phyloP scores from a whole-genome alignment of 805 yeast genomes.

The Zygosaccharomyces gambellarensis region DNA sequence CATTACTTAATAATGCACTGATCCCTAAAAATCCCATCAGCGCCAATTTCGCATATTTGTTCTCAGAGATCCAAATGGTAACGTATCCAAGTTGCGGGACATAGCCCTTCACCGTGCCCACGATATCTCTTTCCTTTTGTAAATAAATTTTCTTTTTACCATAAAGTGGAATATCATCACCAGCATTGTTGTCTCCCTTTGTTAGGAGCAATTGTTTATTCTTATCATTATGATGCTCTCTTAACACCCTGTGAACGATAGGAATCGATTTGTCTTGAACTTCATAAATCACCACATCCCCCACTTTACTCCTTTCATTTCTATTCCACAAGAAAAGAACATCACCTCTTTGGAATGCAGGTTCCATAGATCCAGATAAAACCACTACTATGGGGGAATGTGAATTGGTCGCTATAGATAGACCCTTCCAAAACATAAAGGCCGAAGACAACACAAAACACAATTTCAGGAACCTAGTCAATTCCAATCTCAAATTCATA shows the following conservation, averaged over 20 bases:
- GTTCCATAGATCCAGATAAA: conserved; percentile 98
- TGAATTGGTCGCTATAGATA: conserved; percentile 71
- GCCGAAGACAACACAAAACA: conserved; percentile 83
- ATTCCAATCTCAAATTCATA: conserved; percentile 60
- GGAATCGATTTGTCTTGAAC: conserved; percentile 76
- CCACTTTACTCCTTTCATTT: conserved; percentile 59
- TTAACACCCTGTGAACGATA: conserved; percentile 91
- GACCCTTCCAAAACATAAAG: conserved; percentile 84
- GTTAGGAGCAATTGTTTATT: conserved; percentile 70
- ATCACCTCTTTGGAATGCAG: conserved; percentile 98
- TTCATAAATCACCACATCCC: conserved; percentile 93
- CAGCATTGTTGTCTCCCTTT: conserved; percentile 93
- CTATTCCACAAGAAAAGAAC: conserved; percentile 89
- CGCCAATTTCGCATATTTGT: conserved; percentile 72
- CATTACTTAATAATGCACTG: conserved; percentile 58
- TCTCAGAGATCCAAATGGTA: conserved; percentile 87
- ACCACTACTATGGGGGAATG: conserved; percentile 95
- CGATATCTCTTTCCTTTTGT: conserved; percentile 69
- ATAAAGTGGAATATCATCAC: conserved; percentile 84
- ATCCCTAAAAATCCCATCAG: conserved; percentile 71
- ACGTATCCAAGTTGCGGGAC: conserved; percentile 86
- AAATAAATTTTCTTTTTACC: conserved; percentile 71
- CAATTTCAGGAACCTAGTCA: conserved; percentile 63
- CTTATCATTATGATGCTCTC: conserved; percentile 62
- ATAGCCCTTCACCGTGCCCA: conserved; percentile 90